Evolutionary conservation across 768 basidiomycete species (phyloP), one percentile per base, ranked within the genome.

Genomic region (Austroboletus eburneus): DNA sequence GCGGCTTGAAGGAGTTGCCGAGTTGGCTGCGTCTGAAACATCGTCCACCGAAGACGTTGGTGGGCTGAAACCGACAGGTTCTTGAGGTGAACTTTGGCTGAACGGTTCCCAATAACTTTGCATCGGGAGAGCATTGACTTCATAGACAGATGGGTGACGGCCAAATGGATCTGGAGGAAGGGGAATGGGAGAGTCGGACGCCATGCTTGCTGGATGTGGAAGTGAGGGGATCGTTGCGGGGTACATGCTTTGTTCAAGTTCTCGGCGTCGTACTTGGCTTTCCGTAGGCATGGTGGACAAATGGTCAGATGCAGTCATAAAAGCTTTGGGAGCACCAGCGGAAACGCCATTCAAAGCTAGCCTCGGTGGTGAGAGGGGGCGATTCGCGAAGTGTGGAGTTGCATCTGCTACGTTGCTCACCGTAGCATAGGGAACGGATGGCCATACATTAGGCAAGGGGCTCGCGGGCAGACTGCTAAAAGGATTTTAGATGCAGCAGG

Each of bases 101-200:
- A 54, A 50, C 20, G 62, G 57, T 46, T 78, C 76, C 78, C 79
- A 78, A 47, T 76, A 72, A 4, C 70, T 58, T 27, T 67, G 61
- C 24, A 72, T 55, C 29, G 66, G 64, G 30, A 43, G 43, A 7
- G 42, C 20, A n/a, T 71, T 56, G 18, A 57, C 33, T 25, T 70
- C 65, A 23, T 71, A 62, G 16, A 70, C 55, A 3, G 85, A 87
- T 25, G 87, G 73, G 56, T 77, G 83, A 22, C 87, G 76, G 10
- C 83, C 81, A 57, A 91, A 90, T 22, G 88, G 88, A 67, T 91
- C 88, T 8, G 88, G 85, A 9, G 87, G 86, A n/a, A 89, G 70
- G 32, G 89, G 89, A 45, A 90, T 85, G 18, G 85, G 83, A 2
- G 82, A 81, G 34, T 72, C 72, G 9, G 68, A 50, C 24, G 54